Conservation (phyloP, 1,284 basidiomycete species). For the Austroboletus niveus region DNA sequence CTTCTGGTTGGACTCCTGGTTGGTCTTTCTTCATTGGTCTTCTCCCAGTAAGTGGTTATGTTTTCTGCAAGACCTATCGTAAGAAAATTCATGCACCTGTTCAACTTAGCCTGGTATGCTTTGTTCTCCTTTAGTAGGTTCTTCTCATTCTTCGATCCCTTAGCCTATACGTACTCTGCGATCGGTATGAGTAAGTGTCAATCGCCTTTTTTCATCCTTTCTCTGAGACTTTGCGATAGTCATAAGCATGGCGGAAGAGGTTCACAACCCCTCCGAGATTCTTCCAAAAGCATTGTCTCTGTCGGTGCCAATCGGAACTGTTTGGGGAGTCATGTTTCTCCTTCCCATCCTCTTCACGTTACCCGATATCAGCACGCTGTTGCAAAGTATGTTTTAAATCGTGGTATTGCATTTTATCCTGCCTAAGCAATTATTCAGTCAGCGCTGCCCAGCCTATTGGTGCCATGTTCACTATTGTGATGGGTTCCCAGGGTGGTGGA, state of each 20-base stretch:
- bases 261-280: constrained; percentile 53
- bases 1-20: constrained; percentile 54
- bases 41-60: constrained; percentile 41
- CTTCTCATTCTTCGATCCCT: constrained; percentile 1
- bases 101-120: constrained; percentile 36
- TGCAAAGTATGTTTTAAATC: constrained; percentile 40
- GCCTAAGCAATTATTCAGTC: constrained; percentile 36
- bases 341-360: constrained; percentile 70
- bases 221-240: constrained; percentile 33
- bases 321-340: constrained; percentile 59
- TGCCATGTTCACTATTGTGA: constrained; percentile 62
- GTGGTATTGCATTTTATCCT: neutral
- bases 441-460: constrained; percentile 64
- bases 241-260: constrained; percentile 64
- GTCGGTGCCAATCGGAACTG: constrained; percentile 61
- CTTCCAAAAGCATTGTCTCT: constrained; percentile 59
- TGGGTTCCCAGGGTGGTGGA: constrained; percentile 60
- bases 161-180: constrained; percentile 50
- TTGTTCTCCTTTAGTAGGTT: neutral
- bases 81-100: neutral
- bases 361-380: constrained; percentile 52
- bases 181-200: constrained; percentile 50
- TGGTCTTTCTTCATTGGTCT: constrained; percentile 60
- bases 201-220: neutral
- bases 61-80: neutral